Conservation (phyloP, 805 yeast species). For the Lachancea cidri region DNA sequence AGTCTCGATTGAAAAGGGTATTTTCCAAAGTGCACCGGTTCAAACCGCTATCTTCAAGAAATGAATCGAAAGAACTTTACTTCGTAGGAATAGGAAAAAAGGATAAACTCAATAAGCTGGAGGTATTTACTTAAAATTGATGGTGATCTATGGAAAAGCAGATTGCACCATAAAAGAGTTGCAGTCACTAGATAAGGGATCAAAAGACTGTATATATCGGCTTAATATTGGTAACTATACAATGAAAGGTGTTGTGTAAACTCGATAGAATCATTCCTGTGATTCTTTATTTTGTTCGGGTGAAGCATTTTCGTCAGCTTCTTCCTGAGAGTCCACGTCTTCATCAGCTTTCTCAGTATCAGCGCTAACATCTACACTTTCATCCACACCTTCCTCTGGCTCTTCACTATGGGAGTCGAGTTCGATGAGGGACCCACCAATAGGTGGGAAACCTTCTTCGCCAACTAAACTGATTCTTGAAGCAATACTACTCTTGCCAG, state of each 20-base stretch:
- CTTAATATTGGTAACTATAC: not conserved
- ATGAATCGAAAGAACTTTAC: slow-evolving; percentile 78
- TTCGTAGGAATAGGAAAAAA: slow-evolving; percentile 60
- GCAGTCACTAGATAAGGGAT: too few relatives aligned
- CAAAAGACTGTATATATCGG: slow-evolving; percentile 1
- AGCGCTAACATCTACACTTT: slow-evolving; percentile 17
- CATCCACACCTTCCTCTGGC: slow-evolving; percentile 13
- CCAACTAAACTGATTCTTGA: slow-evolving; percentile 51
- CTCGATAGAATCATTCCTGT: slow-evolving; percentile 11
- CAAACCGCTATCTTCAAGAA: slow-evolving; percentile 79
- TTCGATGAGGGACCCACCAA: slow-evolving; percentile 38
- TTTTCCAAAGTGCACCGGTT: slow-evolving; percentile 61
- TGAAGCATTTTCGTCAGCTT: slow-evolving; percentile 15
- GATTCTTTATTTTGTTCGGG: slow-evolving; percentile 13
- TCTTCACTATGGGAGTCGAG: slow-evolving; percentile 32
- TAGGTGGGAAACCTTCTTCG: too few relatives aligned
- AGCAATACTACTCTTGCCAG: slow-evolving; percentile 55
- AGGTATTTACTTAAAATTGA: slow-evolving; percentile 34
- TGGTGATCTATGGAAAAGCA: too few relatives aligned
- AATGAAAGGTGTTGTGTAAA: slow-evolving; percentile 2
- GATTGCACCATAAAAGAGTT: too few relatives aligned
- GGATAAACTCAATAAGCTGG: slow-evolving; percentile 37
- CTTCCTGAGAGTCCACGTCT: slow-evolving; percentile 14
- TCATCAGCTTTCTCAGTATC: slow-evolving; percentile 17
- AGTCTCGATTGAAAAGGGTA: slow-evolving; percentile 48